phyloP scores from a whole-genome alignment of 2,329 filamentous ascomycete species.

The Aspergillus uvarum region DNA sequence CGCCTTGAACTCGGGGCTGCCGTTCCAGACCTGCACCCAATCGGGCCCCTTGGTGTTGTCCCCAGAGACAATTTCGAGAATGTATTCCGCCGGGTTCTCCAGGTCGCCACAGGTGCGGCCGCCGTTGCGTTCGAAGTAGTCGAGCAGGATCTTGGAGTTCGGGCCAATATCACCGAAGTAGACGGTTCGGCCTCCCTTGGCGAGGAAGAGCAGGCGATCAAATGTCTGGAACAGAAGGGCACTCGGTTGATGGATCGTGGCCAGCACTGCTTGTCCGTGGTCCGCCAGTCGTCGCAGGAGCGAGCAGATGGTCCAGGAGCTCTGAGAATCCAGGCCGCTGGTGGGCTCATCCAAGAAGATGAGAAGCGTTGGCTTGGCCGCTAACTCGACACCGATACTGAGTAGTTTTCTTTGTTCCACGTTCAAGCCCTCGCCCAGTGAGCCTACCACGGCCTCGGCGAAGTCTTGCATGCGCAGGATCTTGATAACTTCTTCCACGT shows the following conservation, averaged over 20 bases:
- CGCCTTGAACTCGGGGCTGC: conserved; percentile 64
- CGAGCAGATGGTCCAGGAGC: conserved; percentile 83
- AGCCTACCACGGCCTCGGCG: conserved; percentile 82
- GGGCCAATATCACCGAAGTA: conserved; percentile 67
- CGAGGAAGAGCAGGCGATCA: conserved; percentile 62
- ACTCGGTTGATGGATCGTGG: conserved; percentile 91
- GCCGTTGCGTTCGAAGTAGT: conserved; percentile 65
- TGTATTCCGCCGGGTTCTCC: conserved; percentile 74
- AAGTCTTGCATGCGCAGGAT: conserved; percentile 86
- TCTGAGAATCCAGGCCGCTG: conserved; percentile 82
- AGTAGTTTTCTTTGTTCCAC: conserved; percentile 68
- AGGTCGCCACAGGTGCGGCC: conserved; percentile 56
- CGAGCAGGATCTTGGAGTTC: conserved; percentile 55
- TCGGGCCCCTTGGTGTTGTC: conserved; percentile 52
- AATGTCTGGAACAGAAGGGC: conserved; percentile 88
- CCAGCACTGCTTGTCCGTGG: conserved; percentile 82
- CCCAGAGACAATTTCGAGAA: conserved; percentile 59
- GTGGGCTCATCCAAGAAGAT: conserved; percentile 93
- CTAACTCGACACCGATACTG: conserved; percentile 90
- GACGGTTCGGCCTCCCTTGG: conserved; percentile 63
- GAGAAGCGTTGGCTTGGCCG: conserved; percentile 80
- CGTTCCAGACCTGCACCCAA: conserved; percentile 63
- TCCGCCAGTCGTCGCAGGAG: conserved; percentile 84
- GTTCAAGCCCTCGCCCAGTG: conserved; percentile 72
- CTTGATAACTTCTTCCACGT: conserved; percentile 84